A percentile compares a stretch with the other conserved stretches of the same genome.
Conservation (phyloP, 306 rosid species). For the Sicyos edulis region DNA sequence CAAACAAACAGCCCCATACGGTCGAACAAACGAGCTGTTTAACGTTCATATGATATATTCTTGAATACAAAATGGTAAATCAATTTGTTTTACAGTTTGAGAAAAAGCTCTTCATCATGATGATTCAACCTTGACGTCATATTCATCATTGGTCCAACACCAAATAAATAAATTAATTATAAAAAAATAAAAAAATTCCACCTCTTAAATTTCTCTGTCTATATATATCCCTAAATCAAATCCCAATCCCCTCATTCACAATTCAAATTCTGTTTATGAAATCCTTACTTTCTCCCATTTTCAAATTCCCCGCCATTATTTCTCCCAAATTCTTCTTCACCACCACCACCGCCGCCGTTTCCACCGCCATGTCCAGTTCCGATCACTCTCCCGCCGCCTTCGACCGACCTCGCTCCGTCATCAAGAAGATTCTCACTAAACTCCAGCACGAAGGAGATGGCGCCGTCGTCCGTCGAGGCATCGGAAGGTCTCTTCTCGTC, state of each 20-base stretch:
- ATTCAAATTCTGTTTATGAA: not conserved
- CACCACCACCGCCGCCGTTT: not conserved
- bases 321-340: no score
- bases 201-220: not conserved
- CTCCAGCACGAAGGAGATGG: slow-evolving; percentile 45
- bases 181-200: not conserved
- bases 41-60: no score
- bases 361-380: slow-evolving; percentile 40
- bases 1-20: no score
- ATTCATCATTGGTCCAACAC: slow-evolving; percentile 6
- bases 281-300: not conserved
- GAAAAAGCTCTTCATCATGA: not conserved
- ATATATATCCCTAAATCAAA: not conserved
- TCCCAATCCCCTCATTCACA: not conserved
- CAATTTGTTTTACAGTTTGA: no score
- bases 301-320: not conserved
- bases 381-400: slow-evolving; percentile 29
- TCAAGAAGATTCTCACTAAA: slow-evolving; percentile 44
- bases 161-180: not conserved
- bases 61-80: no score
- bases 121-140: slow-evolving; percentile 21
- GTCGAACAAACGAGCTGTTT: no score
- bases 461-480: slow-evolving; percentile 47
- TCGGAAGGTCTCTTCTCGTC: slow-evolving; percentile 39
- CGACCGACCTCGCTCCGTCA: slow-evolving; percentile 49